These are phyloP conservation scores for Metschnikowia hibisci DNA, from an alignment of 805 yeast genomes.

Conservation along the genomic window DNA sequence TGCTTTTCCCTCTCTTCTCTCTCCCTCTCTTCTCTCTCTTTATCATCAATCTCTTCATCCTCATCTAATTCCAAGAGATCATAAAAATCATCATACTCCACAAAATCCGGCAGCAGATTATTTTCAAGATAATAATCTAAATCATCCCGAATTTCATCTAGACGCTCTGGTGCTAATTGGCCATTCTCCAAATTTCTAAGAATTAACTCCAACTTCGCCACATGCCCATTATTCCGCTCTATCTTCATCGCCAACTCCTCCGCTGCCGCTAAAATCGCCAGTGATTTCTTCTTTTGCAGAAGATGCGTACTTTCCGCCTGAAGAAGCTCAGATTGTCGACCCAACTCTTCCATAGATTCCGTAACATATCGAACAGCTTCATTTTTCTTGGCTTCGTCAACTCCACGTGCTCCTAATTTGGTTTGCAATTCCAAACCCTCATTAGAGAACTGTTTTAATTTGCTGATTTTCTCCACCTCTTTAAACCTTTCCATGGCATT, in stretches of 20 bases:
- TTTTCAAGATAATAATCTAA: slow-evolving; percentile 90
- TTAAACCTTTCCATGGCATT: slow-evolving; percentile 96
- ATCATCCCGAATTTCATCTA: slow-evolving; percentile 79
- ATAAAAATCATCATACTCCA: slow-evolving; percentile 89
- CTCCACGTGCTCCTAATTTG: slow-evolving; percentile 20
- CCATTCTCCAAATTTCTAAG: slow-evolving; percentile 70
- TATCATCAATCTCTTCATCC: slow-evolving; percentile 6
- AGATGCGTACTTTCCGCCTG: slow-evolving; percentile 58
- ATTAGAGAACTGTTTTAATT: slow-evolving; percentile 89
- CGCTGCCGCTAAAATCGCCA: slow-evolving; percentile 54
- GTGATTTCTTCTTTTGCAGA: slow-evolving; percentile 47
- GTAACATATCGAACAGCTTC: slow-evolving; percentile 70
- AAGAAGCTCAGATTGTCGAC: slow-evolving; percentile 71
- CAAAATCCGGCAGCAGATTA: slow-evolving; percentile 87
- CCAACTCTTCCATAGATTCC: slow-evolving; percentile 71
- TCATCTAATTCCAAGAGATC: slow-evolving; percentile 77
- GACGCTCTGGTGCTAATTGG: slow-evolving; percentile 69
- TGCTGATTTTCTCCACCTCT: slow-evolving; percentile 87
- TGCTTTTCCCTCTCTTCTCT: neutral
- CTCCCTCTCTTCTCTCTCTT: neutral
- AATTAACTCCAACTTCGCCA: slow-evolving; percentile 70
- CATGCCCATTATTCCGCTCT: slow-evolving; percentile 77
- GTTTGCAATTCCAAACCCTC: slow-evolving; percentile 87
- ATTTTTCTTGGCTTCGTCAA: slow-evolving; percentile 68
- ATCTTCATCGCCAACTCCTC: slow-evolving; percentile 59